Evolutionary conservation across 805 yeast species (phyloP).

Genomic region (Scheffersomyces ergatensis): DNA sequence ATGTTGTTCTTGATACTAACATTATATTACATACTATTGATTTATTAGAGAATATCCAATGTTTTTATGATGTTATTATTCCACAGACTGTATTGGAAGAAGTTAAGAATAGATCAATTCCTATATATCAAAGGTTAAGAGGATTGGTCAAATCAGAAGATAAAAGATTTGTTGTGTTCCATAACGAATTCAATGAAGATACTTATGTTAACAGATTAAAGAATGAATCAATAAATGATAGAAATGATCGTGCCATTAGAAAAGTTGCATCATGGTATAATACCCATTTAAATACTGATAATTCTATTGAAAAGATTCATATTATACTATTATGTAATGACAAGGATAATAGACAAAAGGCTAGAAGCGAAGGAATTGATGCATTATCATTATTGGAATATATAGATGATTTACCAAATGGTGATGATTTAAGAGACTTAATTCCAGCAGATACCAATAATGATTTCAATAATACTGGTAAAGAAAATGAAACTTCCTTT

Average conservation of each 20-base stretch:
- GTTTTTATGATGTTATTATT: slow-evolving; percentile 86
- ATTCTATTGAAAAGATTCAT: slow-evolving; percentile 35
- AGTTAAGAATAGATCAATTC: slow-evolving; percentile 81
- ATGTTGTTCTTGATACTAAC: slow-evolving; percentile 83
- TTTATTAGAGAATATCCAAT: slow-evolving; percentile 70
- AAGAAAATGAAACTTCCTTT: slow-evolving; percentile 54
- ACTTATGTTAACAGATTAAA: slow-evolving; percentile 63
- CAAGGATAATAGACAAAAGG: slow-evolving; percentile 57
- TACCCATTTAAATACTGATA: slow-evolving; percentile 50
- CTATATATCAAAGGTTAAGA: slow-evolving; percentile 82
- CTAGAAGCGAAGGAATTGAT: slow-evolving; percentile 51
- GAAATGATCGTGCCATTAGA: slow-evolving; percentile 89
- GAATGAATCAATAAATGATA: slow-evolving; percentile 78
- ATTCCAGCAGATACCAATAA: slow-evolving; percentile 46
- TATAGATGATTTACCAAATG: slow-evolving; percentile 64
- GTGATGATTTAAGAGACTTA: slow-evolving; percentile 73
- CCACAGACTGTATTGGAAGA: slow-evolving; percentile 96
- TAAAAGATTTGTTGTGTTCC: slow-evolving; percentile 86
- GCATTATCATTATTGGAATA: slow-evolving; percentile 67
- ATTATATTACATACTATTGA: slow-evolving; percentile 87
- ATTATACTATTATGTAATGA: slow-evolving; percentile 76
- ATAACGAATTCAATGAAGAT: slow-evolving; percentile 80
- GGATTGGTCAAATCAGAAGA: slow-evolving; percentile 70
- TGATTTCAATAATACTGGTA: slow-evolving; percentile 29
- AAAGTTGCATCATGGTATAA: slow-evolving; percentile 69